Percentiles rank a stretch among this genome's conserved stretches.
phyloP scores from a whole-genome alignment of 148 eudicot genomes.

The Camellia sinensis region DNA sequence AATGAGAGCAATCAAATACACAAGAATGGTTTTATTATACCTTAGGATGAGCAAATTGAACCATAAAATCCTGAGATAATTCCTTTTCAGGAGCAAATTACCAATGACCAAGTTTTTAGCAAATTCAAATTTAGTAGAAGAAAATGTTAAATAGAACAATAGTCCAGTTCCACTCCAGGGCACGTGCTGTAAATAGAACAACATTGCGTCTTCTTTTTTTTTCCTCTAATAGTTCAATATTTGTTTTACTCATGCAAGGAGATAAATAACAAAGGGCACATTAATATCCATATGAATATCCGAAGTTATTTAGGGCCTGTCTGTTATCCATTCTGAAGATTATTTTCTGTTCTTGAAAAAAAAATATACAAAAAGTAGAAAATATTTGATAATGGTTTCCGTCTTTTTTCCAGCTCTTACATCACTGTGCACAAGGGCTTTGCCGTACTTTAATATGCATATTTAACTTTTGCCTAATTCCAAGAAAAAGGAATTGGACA shows the following conservation, averaged over 20 bases:
- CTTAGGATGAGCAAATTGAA: background rate
- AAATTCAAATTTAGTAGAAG: background rate
- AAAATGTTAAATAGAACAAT: background rate
- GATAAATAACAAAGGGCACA: background rate
- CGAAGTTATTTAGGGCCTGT: background rate
- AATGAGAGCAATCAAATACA: background rate
- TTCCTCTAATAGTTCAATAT: background rate
- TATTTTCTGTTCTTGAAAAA: background rate
- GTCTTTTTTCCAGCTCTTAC: too few species aligned
- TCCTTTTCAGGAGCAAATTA: background rate
- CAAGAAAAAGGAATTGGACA: too few species aligned
- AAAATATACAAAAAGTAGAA: background rate
- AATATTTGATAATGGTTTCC: background rate
- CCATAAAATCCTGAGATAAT: background rate
- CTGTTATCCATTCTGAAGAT: background rate
- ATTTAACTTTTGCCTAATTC: too few species aligned
- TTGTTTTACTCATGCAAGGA: background rate
- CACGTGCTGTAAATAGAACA: background rate
- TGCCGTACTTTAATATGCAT: too few species aligned
- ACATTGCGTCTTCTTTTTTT: background rate
- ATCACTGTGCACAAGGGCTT: too few species aligned
- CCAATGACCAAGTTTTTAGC: background rate
- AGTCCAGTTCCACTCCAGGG: slow-evolving; percentile 7
- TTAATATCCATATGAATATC: background rate
- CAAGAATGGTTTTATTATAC: background rate